These are phyloP conservation scores for Blastobotrys persicus DNA, from an alignment of 1,139 yeast genomes.

Conservation along the genomic window DNA sequence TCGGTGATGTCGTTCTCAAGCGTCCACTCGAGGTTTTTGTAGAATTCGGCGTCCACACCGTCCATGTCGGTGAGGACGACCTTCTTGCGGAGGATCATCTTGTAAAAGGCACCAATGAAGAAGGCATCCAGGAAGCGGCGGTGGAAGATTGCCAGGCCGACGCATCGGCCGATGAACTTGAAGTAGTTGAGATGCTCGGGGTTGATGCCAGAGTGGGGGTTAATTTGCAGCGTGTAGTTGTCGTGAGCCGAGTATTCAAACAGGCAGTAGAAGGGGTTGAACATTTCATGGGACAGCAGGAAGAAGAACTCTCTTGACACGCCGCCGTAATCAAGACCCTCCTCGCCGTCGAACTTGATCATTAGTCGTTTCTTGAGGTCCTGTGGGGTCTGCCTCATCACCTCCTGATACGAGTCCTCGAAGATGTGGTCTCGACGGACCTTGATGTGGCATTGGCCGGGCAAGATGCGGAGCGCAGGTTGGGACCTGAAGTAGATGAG, in stretches of 20 bases:
- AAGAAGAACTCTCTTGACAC: conserved; percentile 97
- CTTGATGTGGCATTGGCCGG: conserved; percentile 98
- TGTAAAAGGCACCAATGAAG: conserved; percentile 96
- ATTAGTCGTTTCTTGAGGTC: conserved; percentile 94
- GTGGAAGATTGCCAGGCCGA: conserved; percentile 97
- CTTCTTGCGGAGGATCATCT: conserved; percentile 94
- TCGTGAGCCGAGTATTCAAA: conserved; percentile 98
- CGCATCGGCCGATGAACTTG: conserved; percentile 97
- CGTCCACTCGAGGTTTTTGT: conserved; percentile 92
- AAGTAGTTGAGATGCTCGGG: conserved; percentile 97
- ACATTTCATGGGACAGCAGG: conserved; percentile 95
- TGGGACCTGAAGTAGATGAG: conserved; percentile 96
- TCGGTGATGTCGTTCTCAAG: conserved; percentile 90
- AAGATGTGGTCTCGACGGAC: conserved; percentile 95
- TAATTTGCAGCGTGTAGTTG: conserved; percentile 94
- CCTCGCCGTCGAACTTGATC: conserved; percentile 99
- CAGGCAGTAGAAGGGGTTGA: conserved; percentile 94
- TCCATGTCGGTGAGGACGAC: conserved; percentile 97
- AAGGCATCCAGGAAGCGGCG: conserved; percentile 96
- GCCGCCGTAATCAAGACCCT: conserved; percentile 99
- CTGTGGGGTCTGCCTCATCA: conserved; percentile 98
- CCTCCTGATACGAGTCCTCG: conserved; percentile 96
- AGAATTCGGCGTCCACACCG: conserved; percentile 96
- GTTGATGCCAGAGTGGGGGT: conserved; percentile 96
- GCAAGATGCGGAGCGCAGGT: conserved; percentile 93